Evolutionary conservation across 768 basidiomycete genomes (phyloP).

Genomic region (Leucosporidium creatinivorum): DNA sequence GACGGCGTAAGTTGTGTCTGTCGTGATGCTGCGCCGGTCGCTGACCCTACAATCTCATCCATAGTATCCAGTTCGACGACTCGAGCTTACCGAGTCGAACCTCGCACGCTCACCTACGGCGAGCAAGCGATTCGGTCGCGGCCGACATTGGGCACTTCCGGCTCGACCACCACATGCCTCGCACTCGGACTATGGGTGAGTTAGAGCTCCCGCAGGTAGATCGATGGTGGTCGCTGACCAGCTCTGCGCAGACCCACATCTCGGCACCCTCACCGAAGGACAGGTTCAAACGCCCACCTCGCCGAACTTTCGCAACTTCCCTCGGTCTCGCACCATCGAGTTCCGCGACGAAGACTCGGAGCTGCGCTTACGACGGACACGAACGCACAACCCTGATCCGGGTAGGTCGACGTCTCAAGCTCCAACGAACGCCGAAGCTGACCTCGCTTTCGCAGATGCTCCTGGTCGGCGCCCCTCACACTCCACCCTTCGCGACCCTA

Average conservation of each 20-base stretch:
- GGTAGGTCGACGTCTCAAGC: too few species aligned
- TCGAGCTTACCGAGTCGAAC: conserved; percentile 8
- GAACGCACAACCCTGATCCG: too few species aligned
- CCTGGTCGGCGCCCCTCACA: conserved; percentile 10
- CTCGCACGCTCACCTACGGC: not conserved
- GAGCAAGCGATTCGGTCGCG: not conserved
- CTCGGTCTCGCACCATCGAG: conserved; percentile 29
- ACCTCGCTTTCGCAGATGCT: too few species aligned
- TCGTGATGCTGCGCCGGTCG: not conserved
- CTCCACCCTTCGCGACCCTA: conserved; percentile 14
- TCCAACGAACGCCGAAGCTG: too few species aligned
- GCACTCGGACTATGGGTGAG: not conserved
- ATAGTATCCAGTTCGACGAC: conserved; percentile 27
- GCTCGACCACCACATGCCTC: not conserved
- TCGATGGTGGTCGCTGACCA: too few species aligned
- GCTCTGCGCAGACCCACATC: too few species aligned
- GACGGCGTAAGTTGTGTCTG: too few species aligned
- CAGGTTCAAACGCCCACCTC: not conserved
- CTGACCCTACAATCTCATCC: not conserved
- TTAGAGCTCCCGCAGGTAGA: too few species aligned
- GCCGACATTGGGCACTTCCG: not conserved
- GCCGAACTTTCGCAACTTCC: conserved; percentile 5
- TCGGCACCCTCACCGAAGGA: too few species aligned
- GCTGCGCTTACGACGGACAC: too few species aligned
- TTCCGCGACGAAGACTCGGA: conserved; percentile 17